phyloP scores from a whole-genome alignment of 768 basidiomycete species.

The Pisolithus tinctorius region DNA sequence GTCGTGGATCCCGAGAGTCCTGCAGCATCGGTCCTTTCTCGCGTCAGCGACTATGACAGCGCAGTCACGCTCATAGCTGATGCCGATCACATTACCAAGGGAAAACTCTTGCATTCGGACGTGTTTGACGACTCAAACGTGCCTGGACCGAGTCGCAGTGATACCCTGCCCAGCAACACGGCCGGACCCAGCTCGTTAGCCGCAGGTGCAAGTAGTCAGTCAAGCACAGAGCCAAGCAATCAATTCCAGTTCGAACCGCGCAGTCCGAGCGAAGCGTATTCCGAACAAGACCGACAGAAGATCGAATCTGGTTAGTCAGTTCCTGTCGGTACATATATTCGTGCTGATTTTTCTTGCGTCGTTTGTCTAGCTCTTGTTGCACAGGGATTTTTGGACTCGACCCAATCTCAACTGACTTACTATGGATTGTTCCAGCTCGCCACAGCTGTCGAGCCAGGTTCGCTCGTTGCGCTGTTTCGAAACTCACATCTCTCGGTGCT shows the following conservation, averaged over 20 bases:
- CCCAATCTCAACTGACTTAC: conserved; percentile 82
- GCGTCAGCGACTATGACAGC: conserved; percentile 62
- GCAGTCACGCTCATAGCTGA: conserved; percentile 72
- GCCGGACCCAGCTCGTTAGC: conserved; percentile 11
- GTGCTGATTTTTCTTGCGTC: not conserved
- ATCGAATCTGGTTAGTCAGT: conserved; percentile 60
- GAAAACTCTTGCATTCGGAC: conserved; percentile 46
- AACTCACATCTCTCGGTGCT: conserved; percentile 87
- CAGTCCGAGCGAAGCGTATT: conserved; percentile 26
- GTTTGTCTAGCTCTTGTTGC: conserved; percentile 51
- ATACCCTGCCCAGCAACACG: conserved; percentile 1
- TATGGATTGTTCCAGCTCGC: conserved; percentile 81
- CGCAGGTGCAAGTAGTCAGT: not conserved
- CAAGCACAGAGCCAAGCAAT: conserved; percentile 1
- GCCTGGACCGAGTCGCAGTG: conserved; percentile 11
- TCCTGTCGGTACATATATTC: not conserved
- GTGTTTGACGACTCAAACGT: conserved; percentile 10
- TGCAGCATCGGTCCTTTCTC: conserved; percentile 49
- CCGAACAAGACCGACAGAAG: conserved; percentile 51
- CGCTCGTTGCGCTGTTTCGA: conserved; percentile 84
- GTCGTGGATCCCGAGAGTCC: conserved; percentile 37
- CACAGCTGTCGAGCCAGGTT: conserved; percentile 35
- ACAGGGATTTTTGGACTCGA: conserved; percentile 60
- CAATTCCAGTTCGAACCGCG: conserved; percentile 2
- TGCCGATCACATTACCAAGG: conserved; percentile 68